Evolutionary conservation across 805 yeast species (phyloP).

Genomic region (Komagataella kurtzmanii): DNA sequence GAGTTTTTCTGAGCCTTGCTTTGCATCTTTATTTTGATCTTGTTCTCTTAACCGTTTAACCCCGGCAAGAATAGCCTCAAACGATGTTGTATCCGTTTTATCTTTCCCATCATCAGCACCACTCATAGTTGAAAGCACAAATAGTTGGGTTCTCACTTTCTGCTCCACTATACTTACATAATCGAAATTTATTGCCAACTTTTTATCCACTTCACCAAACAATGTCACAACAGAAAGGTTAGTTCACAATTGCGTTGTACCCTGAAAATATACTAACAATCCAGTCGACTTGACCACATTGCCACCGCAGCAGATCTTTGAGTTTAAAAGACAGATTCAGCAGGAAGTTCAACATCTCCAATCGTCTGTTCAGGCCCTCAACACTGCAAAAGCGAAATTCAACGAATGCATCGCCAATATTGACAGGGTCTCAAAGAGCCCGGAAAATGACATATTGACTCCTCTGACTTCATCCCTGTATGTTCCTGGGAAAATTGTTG

Average conservation of each 20-base stretch:
- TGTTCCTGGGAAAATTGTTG: slow-evolving; percentile 68
- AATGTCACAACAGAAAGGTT: slow-evolving; percentile 3
- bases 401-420: slow-evolving; percentile 69
- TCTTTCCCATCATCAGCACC: neutral
- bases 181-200: neutral
- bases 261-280: slow-evolving; percentile 1
- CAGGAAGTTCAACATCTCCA: slow-evolving; percentile 79
- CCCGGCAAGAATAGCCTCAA: slow-evolving; percentile 60
- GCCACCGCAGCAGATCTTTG: slow-evolving; percentile 72
- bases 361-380: slow-evolving; percentile 71
- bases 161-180: neutral
- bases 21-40: slow-evolving; percentile 6
- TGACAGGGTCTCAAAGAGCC: slow-evolving; percentile 26
- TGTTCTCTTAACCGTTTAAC: slow-evolving; percentile 45
- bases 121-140: neutral
- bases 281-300: slow-evolving; percentile 52
- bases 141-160: neutral
- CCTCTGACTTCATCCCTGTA: slow-evolving; percentile 86
- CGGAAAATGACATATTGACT: slow-evolving; percentile 47
- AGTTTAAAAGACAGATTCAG: slow-evolving; percentile 72
- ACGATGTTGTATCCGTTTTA: slow-evolving; percentile 39
- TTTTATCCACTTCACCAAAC: neutral
- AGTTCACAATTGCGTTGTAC: neutral
- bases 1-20: neutral
- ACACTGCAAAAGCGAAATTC: slow-evolving; percentile 71